These are phyloP conservation scores for Aspergillus leporis DNA, from an alignment of 495 filamentous ascomycete species.

Conservation along the genomic window DNA sequence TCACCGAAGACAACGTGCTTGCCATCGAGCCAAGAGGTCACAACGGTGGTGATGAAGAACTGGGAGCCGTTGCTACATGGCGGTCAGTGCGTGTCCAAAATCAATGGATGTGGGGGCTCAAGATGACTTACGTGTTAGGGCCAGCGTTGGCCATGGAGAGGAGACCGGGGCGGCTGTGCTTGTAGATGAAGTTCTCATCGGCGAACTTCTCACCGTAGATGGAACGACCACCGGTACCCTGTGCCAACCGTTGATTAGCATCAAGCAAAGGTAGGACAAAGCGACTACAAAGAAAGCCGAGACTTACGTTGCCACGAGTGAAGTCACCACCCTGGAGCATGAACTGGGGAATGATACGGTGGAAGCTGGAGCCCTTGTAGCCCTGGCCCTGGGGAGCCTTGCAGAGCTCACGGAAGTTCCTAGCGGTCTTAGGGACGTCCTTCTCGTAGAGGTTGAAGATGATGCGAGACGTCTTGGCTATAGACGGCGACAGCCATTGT, in stretches of 20 bases:
- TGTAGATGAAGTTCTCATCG: conserved; percentile 89
- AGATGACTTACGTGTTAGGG: conserved; percentile 67
- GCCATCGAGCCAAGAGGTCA: conserved; percentile 87
- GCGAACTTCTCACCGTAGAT: conserved; percentile 98
- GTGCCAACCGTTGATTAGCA: background rate
- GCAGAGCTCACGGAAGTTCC: conserved; percentile 96
- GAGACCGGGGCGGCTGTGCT: conserved; percentile 85
- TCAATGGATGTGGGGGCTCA: background rate
- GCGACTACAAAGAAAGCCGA: background rate
- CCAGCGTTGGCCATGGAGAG: conserved; percentile 98
- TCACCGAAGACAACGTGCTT: conserved; percentile 99
- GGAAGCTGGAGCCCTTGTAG: conserved; percentile 90
- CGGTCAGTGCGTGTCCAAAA: background rate
- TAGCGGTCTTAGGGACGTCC: conserved; percentile 86
- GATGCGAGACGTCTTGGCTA: conserved; percentile 78
- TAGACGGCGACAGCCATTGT: conserved; percentile 19
- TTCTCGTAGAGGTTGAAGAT: conserved; percentile 89
- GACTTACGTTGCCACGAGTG: conserved; percentile 82
- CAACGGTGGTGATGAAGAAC: conserved; percentile 97
- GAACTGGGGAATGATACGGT: conserved; percentile 96
- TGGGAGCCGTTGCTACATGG: conserved; percentile 84
- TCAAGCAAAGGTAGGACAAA: background rate
- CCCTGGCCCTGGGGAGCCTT: conserved; percentile 86
- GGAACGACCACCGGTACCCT: conserved; percentile 88
- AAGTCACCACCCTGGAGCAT: conserved; percentile 99